Evolutionary conservation across 169 alveolate species (phyloP), one percentile per base, ranked within the genome.

Genomic region (Eimeria nieschulzi): DNA sequence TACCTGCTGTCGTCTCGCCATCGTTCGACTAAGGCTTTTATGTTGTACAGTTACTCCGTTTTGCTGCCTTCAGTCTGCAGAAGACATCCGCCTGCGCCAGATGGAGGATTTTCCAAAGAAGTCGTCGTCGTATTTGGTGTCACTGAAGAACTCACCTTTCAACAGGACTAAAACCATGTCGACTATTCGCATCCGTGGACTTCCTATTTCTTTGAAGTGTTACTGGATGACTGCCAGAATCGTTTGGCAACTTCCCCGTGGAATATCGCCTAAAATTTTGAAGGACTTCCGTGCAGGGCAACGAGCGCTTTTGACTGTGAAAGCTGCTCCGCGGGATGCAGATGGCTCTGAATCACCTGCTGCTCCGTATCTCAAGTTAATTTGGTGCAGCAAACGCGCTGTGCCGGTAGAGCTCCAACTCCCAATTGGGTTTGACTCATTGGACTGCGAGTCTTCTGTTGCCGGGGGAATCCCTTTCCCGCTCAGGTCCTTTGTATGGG

Each of bases 221-320:
- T 21, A 56, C 26, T 55, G n/a, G 13, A 55, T 56, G 51, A 79
- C 59, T 15, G 87, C 87, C 19, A 54, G 19, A 39, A 64, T 25
- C 56, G 73, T 79, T 9, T 25, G 23, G 56, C 73, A 19, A 21
- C 72, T 5, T 6, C 59, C 73, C 26, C 5, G 21, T 6, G 87
- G 56, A 25, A 26, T 55, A 25, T 19, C 13, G 13, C 21, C 56
- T 54, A n/a, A 56, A 61, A 9, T 53, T 21, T 56, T 79, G 23
- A 23, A 79, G 26, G 87, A 39, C 73, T 79, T 79, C 56, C 87
- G 56, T 23, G 26, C 9, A 23, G 87, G 87, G 25, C 87, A 79
- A 72, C 53, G 87, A 21, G 87, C 61, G 19, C 72, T 79, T 9
- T 15, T 79, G 25, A 55, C 56, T 21, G 59, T 79, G 87, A 26